A percentile compares a stretch with the other conserved stretches of the same genome.
These are phyloP conservation scores for Dactylonectria estremocensis DNA, from an alignment of 2,329 filamentous ascomycete genomes.

Conservation along the genomic window DNA sequence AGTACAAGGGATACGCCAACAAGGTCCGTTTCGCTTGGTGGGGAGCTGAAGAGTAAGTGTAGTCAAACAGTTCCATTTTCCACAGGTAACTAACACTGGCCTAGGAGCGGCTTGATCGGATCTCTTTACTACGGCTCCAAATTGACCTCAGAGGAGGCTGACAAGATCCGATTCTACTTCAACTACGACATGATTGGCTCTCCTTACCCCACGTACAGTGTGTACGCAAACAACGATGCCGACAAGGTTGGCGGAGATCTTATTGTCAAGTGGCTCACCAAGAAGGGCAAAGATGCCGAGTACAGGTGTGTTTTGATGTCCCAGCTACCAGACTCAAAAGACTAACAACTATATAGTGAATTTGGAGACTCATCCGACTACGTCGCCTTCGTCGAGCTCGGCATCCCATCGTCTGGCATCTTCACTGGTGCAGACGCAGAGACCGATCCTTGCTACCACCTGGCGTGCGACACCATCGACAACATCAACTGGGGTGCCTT, in stretches of 20 bases:
- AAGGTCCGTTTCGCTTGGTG: slow-evolving; percentile 62
- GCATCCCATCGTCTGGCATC: slow-evolving; percentile 58
- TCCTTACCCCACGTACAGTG: slow-evolving; percentile 55
- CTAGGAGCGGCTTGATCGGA: slow-evolving; percentile 59
- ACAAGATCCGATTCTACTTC: slow-evolving; percentile 76
- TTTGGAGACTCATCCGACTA: slow-evolving; percentile 60
- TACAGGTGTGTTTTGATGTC: slow-evolving; percentile 46
- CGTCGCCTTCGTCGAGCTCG: slow-evolving; percentile 57
- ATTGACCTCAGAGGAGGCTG: slow-evolving; percentile 55
- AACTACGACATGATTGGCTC: slow-evolving; percentile 81
- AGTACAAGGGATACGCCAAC: slow-evolving; percentile 58
- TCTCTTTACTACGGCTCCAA: slow-evolving; percentile 58
- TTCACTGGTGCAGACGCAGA: slow-evolving; percentile 57
- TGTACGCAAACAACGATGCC: slow-evolving; percentile 59
- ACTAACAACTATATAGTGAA: slow-evolving; percentile 39
- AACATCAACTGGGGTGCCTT: slow-evolving; percentile 61
- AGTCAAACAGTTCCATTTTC: no score
- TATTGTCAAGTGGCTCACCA: slow-evolving; percentile 55
- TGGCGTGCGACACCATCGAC: slow-evolving; percentile 56
- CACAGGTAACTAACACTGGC: slow-evolving; percentile 32
- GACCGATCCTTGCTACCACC: slow-evolving; percentile 57
- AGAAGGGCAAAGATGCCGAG: slow-evolving; percentile 52
- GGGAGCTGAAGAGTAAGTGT: slow-evolving; percentile 58
- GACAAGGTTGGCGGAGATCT: slow-evolving; percentile 55
- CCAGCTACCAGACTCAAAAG: accelerated